phyloP scores from a whole-genome alignment of 2,329 filamentous ascomycete genomes.

The Penicillium verrucosum region DNA sequence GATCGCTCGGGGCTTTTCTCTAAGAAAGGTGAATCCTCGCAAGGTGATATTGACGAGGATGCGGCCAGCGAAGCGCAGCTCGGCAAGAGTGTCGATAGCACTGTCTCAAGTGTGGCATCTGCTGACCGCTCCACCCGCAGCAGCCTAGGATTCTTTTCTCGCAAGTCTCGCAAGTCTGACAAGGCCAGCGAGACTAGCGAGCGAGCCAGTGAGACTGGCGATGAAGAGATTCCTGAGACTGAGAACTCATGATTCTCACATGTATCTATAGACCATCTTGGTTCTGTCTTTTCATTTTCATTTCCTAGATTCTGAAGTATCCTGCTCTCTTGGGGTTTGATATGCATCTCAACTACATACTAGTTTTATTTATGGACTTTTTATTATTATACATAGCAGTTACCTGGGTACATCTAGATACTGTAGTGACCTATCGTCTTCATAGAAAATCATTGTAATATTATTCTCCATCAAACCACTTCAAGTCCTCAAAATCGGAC shows the following conservation, averaged over 20 bases:
- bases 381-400: neutral
- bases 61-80: slow-evolving; percentile 39
- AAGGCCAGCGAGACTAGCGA: slow-evolving; percentile 46
- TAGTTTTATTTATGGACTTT: neutral
- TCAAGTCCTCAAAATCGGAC: neutral
- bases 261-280: slow-evolving; percentile 1
- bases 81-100: slow-evolving; percentile 45
- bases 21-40: slow-evolving; percentile 44
- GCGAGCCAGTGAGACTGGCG: slow-evolving; percentile 43
- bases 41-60: slow-evolving; percentile 47
- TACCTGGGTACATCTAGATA: neutral
- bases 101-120: slow-evolving; percentile 40
- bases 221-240: slow-evolving; percentile 40
- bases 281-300: slow-evolving; percentile 10
- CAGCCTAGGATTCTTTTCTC: slow-evolving; percentile 48
- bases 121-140: slow-evolving; percentile 43
- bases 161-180: slow-evolving; percentile 46
- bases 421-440: neutral
- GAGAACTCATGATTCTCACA: slow-evolving; percentile 12
- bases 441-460: neutral
- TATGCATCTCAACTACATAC: slow-evolving; percentile 11
- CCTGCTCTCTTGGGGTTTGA: slow-evolving; percentile 8
- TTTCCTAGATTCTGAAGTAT: slow-evolving; percentile 12
- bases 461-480: neutral
- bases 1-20: slow-evolving; percentile 48